Conservation (phyloP, 148 eudicot genomes). For the Chenopodium quinoa region DNA sequence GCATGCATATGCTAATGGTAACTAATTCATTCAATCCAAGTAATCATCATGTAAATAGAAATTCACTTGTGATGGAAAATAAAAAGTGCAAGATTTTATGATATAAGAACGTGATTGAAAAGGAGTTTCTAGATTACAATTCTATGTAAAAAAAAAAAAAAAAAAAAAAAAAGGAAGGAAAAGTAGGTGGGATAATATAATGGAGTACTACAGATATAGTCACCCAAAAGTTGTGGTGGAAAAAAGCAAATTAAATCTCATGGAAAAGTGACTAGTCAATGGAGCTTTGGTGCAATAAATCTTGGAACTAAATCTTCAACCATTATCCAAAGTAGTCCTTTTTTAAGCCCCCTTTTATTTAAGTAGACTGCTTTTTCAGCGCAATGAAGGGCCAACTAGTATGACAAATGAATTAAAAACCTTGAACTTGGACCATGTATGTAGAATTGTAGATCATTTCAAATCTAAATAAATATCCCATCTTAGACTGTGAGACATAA, state of each 20-base stretch:
- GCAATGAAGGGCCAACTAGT: constrained; percentile 27
- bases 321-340: constrained; percentile 37
- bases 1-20: no score
- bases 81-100: constrained; percentile 1
- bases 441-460: background rate
- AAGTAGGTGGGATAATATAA: constrained; percentile 12
- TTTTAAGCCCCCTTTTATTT: constrained; percentile 13
- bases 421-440: constrained; percentile 13
- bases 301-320: constrained; percentile 34
- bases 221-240: constrained; percentile 20
- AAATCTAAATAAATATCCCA: background rate
- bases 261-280: constrained; percentile 36
- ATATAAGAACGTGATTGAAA: constrained; percentile 9
- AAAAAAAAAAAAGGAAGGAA: background rate
- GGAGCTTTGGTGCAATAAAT: constrained; percentile 25
- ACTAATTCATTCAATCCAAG: no score
- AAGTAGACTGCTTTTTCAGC: constrained; percentile 19
- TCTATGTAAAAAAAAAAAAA: background rate
- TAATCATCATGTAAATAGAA: background rate
- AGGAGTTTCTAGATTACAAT: constrained; percentile 11
- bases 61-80: background rate
- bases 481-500: no score
- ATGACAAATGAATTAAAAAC: background rate
- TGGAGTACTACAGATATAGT: background rate
- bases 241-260: constrained; percentile 24